Evolutionary conservation across 805 yeast species (phyloP).

Genomic region (Teunomyces lycoperdinae): DNA sequence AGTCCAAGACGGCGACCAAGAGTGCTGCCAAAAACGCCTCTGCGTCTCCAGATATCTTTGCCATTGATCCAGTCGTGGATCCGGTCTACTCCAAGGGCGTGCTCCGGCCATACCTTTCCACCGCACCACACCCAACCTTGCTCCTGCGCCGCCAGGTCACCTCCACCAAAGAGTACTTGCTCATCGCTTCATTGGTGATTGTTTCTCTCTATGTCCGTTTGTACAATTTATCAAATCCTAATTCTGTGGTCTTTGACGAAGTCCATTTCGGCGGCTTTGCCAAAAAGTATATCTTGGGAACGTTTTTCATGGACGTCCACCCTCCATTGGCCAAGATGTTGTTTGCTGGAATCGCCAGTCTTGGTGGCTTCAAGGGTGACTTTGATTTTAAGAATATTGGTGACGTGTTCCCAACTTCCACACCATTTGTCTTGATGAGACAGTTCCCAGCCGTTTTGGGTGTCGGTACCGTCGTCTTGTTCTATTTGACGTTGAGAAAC

Average conservation of each 20-base stretch:
- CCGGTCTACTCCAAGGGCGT: slow-evolving; percentile 45
- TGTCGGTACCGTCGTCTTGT: slow-evolving; percentile 60
- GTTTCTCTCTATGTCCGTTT: slow-evolving; percentile 60
- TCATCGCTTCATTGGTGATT: slow-evolving; percentile 41
- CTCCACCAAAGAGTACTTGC: slow-evolving; percentile 20
- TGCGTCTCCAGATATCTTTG: slow-evolving; percentile 7
- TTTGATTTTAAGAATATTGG: slow-evolving; percentile 70
- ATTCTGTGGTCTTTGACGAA: slow-evolving; percentile 88
- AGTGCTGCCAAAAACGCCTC: slow-evolving; percentile 9
- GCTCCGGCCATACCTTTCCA: slow-evolving; percentile 51
- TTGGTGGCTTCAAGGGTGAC: slow-evolving; percentile 72
- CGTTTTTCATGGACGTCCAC: slow-evolving; percentile 69
- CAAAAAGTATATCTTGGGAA: slow-evolving; percentile 65
- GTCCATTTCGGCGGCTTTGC: slow-evolving; percentile 98
- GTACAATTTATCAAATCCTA: slow-evolving; percentile 59
- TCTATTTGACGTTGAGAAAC: slow-evolving; percentile 65
- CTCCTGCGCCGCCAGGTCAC: slow-evolving; percentile 21
- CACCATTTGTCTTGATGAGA: slow-evolving; percentile 71
- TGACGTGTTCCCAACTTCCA: slow-evolving; percentile 51
- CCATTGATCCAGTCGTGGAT: slow-evolving; percentile 41
- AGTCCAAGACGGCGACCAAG: slow-evolving; percentile 9
- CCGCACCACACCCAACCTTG: slow-evolving; percentile 46
- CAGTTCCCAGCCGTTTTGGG: slow-evolving; percentile 67
- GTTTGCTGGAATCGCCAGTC: slow-evolving; percentile 63
- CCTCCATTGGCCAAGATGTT: slow-evolving; percentile 80